A percentile compares a stretch with the other conserved stretches of the same genome.
phyloP scores from a whole-genome alignment of 495 filamentous ascomycete species.

The Lepidopterella palustris region DNA sequence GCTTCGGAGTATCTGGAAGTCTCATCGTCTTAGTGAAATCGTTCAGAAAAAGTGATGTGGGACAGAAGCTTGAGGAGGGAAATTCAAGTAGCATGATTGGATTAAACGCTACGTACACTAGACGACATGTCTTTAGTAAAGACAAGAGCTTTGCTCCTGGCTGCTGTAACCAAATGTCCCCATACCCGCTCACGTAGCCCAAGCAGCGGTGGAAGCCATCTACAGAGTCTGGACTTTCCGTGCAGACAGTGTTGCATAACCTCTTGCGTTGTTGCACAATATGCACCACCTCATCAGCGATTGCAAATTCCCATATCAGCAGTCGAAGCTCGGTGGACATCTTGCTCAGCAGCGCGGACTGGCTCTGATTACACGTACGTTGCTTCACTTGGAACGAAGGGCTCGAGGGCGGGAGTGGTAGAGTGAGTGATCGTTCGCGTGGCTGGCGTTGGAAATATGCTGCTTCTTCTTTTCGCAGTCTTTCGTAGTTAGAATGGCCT shows the following conservation, averaged over 20 bases:
- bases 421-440: neutral
- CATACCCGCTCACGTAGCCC: neutral
- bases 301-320: constrained; percentile 1
- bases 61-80: too few species aligned
- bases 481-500: neutral
- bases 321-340: neutral
- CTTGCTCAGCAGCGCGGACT: neutral
- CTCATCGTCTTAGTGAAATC: neutral
- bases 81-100: neutral
- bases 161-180: neutral
- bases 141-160: neutral
- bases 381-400: neutral
- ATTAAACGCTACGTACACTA: neutral
- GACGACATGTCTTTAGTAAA: neutral
- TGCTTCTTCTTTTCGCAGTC: neutral
- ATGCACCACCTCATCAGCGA: neutral
- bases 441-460: neutral
- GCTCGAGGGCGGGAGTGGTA: neutral
- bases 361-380: neutral
- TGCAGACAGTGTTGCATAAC: neutral
- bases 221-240: neutral
- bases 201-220: neutral
- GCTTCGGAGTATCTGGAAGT: neutral
- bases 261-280: neutral
- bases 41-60: neutral